Conservation (phyloP, 106 monocot genomes). For the Narthecium ossifragum region DNA sequence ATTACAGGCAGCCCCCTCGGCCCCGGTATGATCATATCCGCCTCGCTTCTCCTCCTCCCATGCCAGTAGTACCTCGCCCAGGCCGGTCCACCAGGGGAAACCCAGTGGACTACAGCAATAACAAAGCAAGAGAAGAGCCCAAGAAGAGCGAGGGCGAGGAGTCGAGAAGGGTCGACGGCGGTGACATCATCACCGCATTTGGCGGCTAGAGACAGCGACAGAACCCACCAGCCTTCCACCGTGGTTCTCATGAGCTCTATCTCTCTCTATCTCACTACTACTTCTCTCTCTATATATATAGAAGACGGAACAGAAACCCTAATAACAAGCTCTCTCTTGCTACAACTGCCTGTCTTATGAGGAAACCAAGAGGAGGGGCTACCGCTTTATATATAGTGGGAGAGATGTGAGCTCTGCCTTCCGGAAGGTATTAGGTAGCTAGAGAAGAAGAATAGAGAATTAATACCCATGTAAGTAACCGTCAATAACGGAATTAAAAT, state of each 20-base stretch:
- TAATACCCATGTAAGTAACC: too few species aligned
- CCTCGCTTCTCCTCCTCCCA: not conserved
- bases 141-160: constrained; percentile 2
- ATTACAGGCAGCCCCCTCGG: constrained; percentile 49
- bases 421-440: too few species aligned
- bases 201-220: constrained; percentile 13
- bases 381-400: too few species aligned
- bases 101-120: constrained; percentile 30
- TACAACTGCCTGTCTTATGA: too few species aligned
- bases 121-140: constrained; percentile 7
- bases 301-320: too few species aligned
- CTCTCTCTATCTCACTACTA: not conserved
- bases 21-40: constrained; percentile 17
- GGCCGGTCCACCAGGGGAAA: constrained; percentile 44
- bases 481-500: too few species aligned
- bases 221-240: constrained; percentile 13
- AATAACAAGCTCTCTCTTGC: too few species aligned
- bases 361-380: too few species aligned
- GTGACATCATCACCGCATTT: constrained; percentile 13
- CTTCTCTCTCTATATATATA: too few species aligned
- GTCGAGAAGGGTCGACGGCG: not conserved
- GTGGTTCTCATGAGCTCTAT: not conserved
- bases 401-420: too few species aligned
- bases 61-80: constrained; percentile 28
- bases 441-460: too few species aligned